Base-by-base conservation (phyloP, 2,329 filamentous ascomycete genomes). In the Monilinia fructicola region DNA sequence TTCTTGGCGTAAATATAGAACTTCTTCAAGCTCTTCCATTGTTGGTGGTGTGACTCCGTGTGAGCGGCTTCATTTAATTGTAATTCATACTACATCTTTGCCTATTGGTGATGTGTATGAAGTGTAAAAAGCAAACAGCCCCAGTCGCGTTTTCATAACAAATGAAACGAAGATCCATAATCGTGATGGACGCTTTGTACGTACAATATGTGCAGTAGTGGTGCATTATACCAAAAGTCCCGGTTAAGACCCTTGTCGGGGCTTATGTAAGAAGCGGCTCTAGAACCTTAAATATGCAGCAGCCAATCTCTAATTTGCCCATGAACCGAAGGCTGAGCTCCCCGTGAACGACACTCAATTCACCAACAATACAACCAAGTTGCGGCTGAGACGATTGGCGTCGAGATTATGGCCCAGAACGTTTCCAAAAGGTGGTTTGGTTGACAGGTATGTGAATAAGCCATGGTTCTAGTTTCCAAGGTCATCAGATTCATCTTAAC, bases 241-340 rank as follows among this genome's bases (percentile, higher is more conserved):
- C 9, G 28, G 48, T 23, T 23, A 6, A 18, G 44, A 46, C 56
- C 56, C 56, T 26, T 28, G 42, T 16, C 10, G 16, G 48, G 11
- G 42, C 26, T 60, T 60, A 59, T 59, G 40, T 44, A 60, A 55
- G 6, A 55, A 59, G 42, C 56, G 28, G 42, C 44, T 35, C 4
- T 2, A 11, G 14, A 48, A 59, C 18, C 56, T 59, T 48, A 46
- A 46, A 48, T 18, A 35, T 48, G 46, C 26, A 31, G 31, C 40
- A 31, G 26, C 55, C 26, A 48, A 48, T 48, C 46, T 48, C 46
- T 48, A n/a, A 48, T 48, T 48, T 12, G 46, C 9, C 11, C 46
- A 23, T 6, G 46, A 23, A n/a, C 46, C 46, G 46, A 23, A 48
- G 46, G 46, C 46, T 23, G 21, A 48, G 46, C 42, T n/a, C 42